Evolutionary conservation across 176 grass and related monocot species (phyloP), one percentile per base, ranked within the genome.

Genomic region (Neostapfia colusana): DNA sequence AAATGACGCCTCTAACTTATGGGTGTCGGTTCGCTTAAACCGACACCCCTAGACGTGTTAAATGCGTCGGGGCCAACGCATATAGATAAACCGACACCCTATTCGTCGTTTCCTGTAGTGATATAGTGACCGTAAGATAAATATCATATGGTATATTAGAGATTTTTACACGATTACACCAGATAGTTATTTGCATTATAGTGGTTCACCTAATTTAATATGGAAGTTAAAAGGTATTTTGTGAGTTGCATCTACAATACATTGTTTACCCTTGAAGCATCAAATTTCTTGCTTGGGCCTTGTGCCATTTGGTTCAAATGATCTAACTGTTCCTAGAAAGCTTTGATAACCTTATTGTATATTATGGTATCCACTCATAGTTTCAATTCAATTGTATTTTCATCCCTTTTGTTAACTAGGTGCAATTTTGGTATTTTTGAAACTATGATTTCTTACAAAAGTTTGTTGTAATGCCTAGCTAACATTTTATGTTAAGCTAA

Each of bases 341-440:
- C 23, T 74, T 56, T 36, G 21, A 70, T 11, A 27, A 40, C 21
- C 6, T 23, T 65, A 34, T 65, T 41, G 21, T 14, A 40, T 41
- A 51, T 25, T 49, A 58, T 37, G 27, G 21, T 66, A 68, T 68
- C 28, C 18, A 5, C 23, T 21, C 28, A 49, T 37, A 58, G 10
- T 48, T 79, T 23, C 20, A 56, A 41, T 64, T 59, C 26, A 15
- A 8, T 51, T 0, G 1, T 69, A 7, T 10, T 45, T 63, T 5
- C 35, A 38, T 62, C 72, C 45, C 20, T 56, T 16, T 42, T 55
- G 26, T 70, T 69, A 42, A 24, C 43, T 83, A 82, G 40, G 0
- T 82, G 39, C 54, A 12, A 10, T 21, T 57, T 57, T 57, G n/a
- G 3, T 25, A 2, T 10, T 56, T 56, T 25, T n/a, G 18, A 49